Conservation (phyloP, 768 basidiomycete genomes). For the Glaciozyma martinii region DNA sequence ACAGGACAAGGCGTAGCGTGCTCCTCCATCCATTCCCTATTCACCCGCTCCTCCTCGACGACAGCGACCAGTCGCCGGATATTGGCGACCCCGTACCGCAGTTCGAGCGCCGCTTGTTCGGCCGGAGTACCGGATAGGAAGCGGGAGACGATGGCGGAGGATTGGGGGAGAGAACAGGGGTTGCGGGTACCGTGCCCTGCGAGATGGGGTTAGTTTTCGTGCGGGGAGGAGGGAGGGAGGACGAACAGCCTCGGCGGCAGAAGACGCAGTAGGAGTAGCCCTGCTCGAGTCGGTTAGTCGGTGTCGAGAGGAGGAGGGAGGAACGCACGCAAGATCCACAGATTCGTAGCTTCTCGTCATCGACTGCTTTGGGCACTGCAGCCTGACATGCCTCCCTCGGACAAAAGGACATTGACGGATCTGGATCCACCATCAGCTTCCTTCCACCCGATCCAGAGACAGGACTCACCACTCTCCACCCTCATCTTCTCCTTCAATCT, state of each 20-base stretch:
- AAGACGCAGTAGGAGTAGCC: constrained; percentile 29
- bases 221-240: neutral
- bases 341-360: constrained; percentile 32
- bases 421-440: neutral
- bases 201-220: neutral
- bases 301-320: neutral
- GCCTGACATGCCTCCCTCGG: constrained; percentile 30
- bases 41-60: constrained; percentile 31
- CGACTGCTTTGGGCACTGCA: constrained; percentile 19
- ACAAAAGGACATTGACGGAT: constrained; percentile 33
- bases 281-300: neutral
- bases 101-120: constrained; percentile 17
- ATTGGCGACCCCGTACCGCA: constrained; percentile 29
- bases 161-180: constrained; percentile 27
- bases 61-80: constrained; percentile 28
- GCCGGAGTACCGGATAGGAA: constrained; percentile 17
- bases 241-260: constrained; percentile 25
- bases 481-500: constrained; percentile 31
- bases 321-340: constrained; percentile 16
- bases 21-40: constrained; percentile 27
- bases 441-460: neutral
- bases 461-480: constrained; percentile 30
- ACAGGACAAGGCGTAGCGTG: constrained; percentile 28
- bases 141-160: constrained; percentile 20
- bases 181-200: constrained; percentile 31